Evolutionary conservation across 306 rosid species (phyloP), one percentile per base, ranked within the genome.

Genomic region (Sechiopsis laciniata): DNA sequence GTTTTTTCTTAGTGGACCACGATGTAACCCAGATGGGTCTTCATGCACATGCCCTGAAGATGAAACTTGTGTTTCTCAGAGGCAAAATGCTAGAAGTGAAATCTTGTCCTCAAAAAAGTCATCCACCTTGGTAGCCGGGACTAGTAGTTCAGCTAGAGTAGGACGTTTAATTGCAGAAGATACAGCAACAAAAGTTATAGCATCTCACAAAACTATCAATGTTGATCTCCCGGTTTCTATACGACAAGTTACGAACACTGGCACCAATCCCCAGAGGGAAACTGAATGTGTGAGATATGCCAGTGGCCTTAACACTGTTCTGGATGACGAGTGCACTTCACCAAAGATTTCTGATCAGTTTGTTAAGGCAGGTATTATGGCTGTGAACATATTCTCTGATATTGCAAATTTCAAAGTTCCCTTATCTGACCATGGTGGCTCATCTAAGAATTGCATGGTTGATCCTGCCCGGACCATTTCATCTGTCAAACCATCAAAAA

Each of bases 11-110:
- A 74, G 85, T 17, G 96, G 98, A 65, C 70, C 97, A 1, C 81
- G 96, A 35, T 90, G 91, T 71, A 82, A 82, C 78, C 76, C 83
- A 4, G 97, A 93, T 74, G 97, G 94, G 35, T 84, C 86, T 81
- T 84, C 97, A 21, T 88, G 98, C 84, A 81, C 89, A 42, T 88
- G 91, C 55, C 11, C 91, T 1, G 97, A 90, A 78, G 97, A 93
- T 73, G 98, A 93, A 78, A 80, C 88, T 17, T 87, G 96, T 58
- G 81, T 82, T 68, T 83, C 98, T 24, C 77, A 72, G 74, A 78
- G 83, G 81, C 88, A 83, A 80, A 78, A 77, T 46, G 69, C 60
- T n/a, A 83, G 84, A 71, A 81, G 71, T 65, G 89, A 86, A 65
- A 81, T 61, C 68, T 54, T 72, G 50, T 80, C 72, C 75, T 85